phyloP scores from a whole-genome alignment of 2,329 filamentous ascomycete species.

The Cryphonectria nitschkei region DNA sequence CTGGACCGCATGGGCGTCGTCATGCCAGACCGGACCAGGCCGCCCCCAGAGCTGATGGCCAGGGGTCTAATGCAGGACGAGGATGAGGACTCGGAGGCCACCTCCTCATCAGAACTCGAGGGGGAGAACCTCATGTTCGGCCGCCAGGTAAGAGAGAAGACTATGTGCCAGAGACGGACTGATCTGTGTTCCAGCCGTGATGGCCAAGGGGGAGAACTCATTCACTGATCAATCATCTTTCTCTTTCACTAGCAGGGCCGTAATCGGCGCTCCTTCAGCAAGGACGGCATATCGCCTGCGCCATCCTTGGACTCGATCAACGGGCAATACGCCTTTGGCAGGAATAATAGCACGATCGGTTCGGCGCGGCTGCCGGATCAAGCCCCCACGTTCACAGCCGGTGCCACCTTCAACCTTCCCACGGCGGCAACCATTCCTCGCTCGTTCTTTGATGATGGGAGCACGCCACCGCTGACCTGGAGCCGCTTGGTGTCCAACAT shows the following conservation, averaged over 20 bases:
- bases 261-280: conserved; percentile 65
- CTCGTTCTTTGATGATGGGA: conserved; percentile 90
- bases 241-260: conserved; percentile 49
- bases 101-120: conserved; percentile 85
- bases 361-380: conserved; percentile 39
- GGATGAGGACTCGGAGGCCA: conserved; percentile 82
- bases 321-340: conserved; percentile 61
- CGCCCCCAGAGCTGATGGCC: conserved; percentile 89
- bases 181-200: neutral
- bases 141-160: conserved; percentile 62
- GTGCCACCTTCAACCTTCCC: conserved; percentile 59
- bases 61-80: conserved; percentile 81
- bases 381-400: conserved; percentile 58
- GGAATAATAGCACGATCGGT: conserved; percentile 42
- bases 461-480: conserved; percentile 82
- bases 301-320: conserved; percentile 92
- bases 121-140: conserved; percentile 73
- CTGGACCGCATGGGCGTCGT: conserved; percentile 86
- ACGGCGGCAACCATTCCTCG: conserved; percentile 68
- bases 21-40: conserved; percentile 86
- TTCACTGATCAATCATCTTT: conserved; percentile 9
- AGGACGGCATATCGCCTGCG: conserved; percentile 78
- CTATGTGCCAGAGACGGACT: neutral
- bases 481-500: conserved; percentile 89
- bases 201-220: neutral